phyloP scores from a whole-genome alignment of 345 rosid genomes.

The Melaleuca alternifolia region DNA sequence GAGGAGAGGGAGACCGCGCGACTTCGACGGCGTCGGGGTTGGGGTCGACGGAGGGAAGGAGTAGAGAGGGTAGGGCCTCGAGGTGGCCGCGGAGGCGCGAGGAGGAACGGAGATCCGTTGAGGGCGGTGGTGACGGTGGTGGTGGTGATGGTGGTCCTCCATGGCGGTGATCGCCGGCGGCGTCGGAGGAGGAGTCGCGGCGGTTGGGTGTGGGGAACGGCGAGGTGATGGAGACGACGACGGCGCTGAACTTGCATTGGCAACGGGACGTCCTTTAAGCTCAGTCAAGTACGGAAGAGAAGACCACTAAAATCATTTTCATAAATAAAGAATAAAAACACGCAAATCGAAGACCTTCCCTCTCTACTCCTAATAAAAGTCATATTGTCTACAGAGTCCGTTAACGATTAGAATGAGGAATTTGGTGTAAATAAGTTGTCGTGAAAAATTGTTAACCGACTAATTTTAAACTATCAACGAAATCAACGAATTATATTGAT shows the following conservation, averaged over 20 bases:
- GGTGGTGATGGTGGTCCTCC: conserved; percentile 44
- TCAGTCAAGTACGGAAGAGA: background rate
- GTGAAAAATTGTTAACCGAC: background rate
- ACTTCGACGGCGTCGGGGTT: conserved; percentile 62
- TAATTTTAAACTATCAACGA: too few species aligned
- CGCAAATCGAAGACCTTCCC: background rate
- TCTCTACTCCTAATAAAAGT: too few species aligned
- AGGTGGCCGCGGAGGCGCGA: conserved; percentile 9
- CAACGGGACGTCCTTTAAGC: background rate
- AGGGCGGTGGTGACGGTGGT: conserved; percentile 57
- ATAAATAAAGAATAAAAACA: background rate
- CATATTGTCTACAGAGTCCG: background rate
- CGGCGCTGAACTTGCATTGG: background rate
- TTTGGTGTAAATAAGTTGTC: background rate
- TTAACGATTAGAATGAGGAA: background rate
- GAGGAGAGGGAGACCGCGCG: conserved; percentile 17
- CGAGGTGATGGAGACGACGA: background rate
- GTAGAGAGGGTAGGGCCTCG: conserved; percentile 23
- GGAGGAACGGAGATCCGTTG: conserved; percentile 57
- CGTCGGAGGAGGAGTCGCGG: background rate
- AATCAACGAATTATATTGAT: background rate
- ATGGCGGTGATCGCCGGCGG: conserved; percentile 12
- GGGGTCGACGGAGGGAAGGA: conserved; percentile 39
- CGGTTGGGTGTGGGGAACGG: background rate
- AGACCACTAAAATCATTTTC: background rate